Percentiles rank a stretch among this genome's conserved stretches.
Conservation (phyloP, 2,329 filamentous ascomycete genomes). For the Fusarium hostae region DNA sequence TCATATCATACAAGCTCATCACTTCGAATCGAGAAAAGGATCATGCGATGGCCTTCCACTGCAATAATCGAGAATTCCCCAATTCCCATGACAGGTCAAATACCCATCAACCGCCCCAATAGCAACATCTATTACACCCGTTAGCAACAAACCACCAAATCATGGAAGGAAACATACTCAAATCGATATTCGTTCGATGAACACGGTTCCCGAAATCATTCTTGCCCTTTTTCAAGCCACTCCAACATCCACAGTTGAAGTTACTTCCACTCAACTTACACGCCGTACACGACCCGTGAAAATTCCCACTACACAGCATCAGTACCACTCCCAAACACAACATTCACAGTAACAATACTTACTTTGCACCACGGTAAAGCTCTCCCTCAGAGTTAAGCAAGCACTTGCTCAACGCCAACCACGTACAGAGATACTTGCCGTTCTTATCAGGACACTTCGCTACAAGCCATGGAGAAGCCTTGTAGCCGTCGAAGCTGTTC, state of each 20-base stretch:
- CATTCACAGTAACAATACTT: not conserved
- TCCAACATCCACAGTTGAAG: slow-evolving; percentile 28
- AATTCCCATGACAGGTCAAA: slow-evolving; percentile 18
- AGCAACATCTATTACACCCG: slow-evolving; percentile 8
- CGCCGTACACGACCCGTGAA: slow-evolving; percentile 24
- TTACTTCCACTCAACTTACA: slow-evolving; percentile 3
- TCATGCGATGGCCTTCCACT: slow-evolving; percentile 15
- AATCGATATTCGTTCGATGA: slow-evolving; percentile 8
- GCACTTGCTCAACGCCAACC: slow-evolving; percentile 30
- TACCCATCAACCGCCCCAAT: slow-evolving; percentile 24
- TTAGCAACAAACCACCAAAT: not conserved
- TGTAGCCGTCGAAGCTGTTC: slow-evolving; percentile 1
- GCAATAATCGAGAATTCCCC: slow-evolving; percentile 21
- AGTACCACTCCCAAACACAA: not conserved
- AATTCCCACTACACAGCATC: slow-evolving; percentile 16
- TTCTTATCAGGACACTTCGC: slow-evolving; percentile 23
- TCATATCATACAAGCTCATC: not conserved
- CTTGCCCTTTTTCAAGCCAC: not conserved
- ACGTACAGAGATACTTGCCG: slow-evolving; percentile 25
- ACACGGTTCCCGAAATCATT: not conserved
- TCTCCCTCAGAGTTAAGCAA: slow-evolving; percentile 26
- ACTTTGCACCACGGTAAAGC: slow-evolving; percentile 7
- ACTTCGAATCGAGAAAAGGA: not conserved
- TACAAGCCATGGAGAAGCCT: slow-evolving; percentile 24
- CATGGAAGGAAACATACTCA: not conserved